Evolutionary conservation across 2,329 filamentous ascomycete species (phyloP).

Genomic region (Cryphonectria japonica): DNA sequence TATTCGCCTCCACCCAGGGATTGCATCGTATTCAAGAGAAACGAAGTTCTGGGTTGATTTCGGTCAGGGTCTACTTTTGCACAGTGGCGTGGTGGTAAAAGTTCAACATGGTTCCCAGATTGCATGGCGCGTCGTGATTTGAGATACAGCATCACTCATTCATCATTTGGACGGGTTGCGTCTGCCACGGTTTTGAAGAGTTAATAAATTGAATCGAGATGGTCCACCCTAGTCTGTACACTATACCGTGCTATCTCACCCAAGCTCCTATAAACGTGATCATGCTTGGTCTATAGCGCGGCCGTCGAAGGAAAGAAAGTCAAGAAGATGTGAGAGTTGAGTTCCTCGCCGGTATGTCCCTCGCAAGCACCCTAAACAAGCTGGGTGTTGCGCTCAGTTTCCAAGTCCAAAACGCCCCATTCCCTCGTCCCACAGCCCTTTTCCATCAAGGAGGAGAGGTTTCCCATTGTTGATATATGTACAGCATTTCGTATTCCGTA

Average conservation of each 20-base stretch:
- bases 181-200: neutral
- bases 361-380: neutral
- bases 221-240: slow-evolving; percentile 11
- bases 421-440: neutral
- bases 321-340: neutral
- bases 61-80: neutral
- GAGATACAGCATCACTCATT: neutral
- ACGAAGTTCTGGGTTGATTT: neutral
- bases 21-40: neutral
- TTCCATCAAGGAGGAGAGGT: slow-evolving; percentile 7
- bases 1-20: neutral
- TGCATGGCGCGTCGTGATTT: slow-evolving; percentile 7
- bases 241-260: neutral
- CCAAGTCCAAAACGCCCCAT: slow-evolving; percentile 6
- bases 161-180: neutral
- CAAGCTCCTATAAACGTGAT: neutral
- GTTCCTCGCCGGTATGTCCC: neutral
- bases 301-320: neutral
- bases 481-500: slow-evolving; percentile 18
- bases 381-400: neutral
- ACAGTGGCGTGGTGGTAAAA: neutral
- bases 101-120: neutral
- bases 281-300: slow-evolving; percentile 10
- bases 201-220: slow-evolving; percentile 25
- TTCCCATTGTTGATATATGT: neutral